Conservation (phyloP, 805 yeast species). For the Pichia eremophila region DNA sequence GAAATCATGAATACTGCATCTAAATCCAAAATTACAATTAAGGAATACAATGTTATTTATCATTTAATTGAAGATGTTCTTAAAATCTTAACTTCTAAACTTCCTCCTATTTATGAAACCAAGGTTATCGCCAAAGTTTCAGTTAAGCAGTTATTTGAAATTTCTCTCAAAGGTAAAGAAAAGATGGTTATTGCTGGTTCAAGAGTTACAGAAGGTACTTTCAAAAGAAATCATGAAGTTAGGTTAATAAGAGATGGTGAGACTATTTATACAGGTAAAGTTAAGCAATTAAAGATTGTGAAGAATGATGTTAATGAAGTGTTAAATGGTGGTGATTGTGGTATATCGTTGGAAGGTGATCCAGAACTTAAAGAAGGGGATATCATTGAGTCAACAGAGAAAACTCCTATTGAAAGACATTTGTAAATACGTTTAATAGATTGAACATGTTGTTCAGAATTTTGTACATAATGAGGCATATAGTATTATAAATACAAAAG, state of each 20-base stretch:
- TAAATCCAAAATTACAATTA: constrained; percentile 44
- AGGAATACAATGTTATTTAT: constrained; percentile 72
- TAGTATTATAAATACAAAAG: not conserved
- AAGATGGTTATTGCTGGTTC: constrained; percentile 77
- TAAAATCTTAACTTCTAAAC: constrained; percentile 43
- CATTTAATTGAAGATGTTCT: constrained; percentile 81
- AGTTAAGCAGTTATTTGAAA: constrained; percentile 62
- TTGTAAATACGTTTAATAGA: constrained; percentile 21
- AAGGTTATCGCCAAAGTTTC: constrained; percentile 60
- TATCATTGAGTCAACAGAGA: constrained; percentile 62
- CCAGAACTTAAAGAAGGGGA: constrained; percentile 49
- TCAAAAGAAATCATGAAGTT: constrained; percentile 45
- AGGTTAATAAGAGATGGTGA: constrained; percentile 40
- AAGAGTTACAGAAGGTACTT: constrained; percentile 58
- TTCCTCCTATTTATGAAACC: constrained; percentile 59
- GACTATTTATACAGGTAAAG: constrained; percentile 29
- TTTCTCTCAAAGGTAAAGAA: constrained; percentile 48
- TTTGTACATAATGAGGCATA: not conserved
- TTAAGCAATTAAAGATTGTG: constrained; percentile 69
- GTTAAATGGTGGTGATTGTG: constrained; percentile 85
- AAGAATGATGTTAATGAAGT: constrained; percentile 74
- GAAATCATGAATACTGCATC: constrained; percentile 53
- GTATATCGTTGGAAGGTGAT: constrained; percentile 51
- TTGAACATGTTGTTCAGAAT: too few species aligned
- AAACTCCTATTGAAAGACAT: constrained; percentile 46